Evolutionary conservation across 1,284 basidiomycete genomes (phyloP).

Genomic region (Pholiota adiposa): DNA sequence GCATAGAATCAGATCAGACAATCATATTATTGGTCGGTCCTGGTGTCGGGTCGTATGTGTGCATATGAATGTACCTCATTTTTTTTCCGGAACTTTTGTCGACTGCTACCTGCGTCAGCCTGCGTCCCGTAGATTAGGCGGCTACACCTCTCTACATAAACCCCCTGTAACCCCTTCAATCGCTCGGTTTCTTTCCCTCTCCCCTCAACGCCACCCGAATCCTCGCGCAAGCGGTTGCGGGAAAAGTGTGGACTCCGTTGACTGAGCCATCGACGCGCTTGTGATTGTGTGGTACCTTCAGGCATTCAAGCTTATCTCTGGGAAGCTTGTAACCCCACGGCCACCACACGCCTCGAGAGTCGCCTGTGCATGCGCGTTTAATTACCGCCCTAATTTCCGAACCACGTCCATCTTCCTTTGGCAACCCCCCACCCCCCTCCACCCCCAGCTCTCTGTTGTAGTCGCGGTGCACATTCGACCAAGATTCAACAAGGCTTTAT

Average conservation of each 20-base stretch:
- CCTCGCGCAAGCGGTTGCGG: too few species aligned
- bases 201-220: background rate
- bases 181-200: background rate
- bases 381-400: too few species aligned
- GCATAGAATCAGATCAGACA: background rate
- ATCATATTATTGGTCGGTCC: background rate
- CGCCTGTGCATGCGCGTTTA: too few species aligned
- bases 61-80: background rate
- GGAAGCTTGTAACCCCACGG: too few species aligned
- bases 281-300: background rate
- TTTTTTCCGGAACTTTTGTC: background rate
- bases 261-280: background rate
- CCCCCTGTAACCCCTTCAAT: background rate
- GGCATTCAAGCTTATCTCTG: too few species aligned
- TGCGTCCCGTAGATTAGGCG: background rate
- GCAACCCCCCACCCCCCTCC: too few species aligned
- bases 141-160: background rate
- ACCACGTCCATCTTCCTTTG: too few species aligned
- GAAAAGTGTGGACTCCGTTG: background rate
- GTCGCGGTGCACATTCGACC: too few species aligned
- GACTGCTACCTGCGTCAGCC: background rate
- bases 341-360: too few species aligned
- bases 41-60: background rate
- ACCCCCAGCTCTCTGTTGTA: too few species aligned
- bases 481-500: background rate